These are phyloP conservation scores for Claviceps sp. DNA, from an alignment of 2,329 filamentous ascomycete genomes.

Conservation along the genomic window DNA sequence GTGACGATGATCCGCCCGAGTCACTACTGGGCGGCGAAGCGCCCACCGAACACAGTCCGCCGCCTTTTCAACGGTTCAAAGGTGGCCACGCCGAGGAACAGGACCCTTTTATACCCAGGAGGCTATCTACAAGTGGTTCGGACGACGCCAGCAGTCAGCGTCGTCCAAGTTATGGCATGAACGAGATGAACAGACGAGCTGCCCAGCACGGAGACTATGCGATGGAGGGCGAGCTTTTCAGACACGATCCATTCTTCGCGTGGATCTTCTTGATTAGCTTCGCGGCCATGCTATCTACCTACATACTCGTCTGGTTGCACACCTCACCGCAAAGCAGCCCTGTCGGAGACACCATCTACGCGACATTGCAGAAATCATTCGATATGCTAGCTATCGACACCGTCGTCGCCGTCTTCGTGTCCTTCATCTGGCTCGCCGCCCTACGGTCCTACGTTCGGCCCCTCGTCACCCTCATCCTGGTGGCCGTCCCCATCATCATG, in stretches of 20 bases:
- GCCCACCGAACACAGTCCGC: constrained; percentile 38
- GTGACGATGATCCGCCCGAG: constrained; percentile 43
- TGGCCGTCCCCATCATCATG: constrained; percentile 76
- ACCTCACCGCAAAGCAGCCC: constrained; percentile 60
- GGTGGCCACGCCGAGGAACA: constrained; percentile 21
- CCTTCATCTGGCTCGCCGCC: constrained; percentile 79
- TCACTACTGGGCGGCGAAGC: constrained; percentile 44
- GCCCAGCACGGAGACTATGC: constrained; percentile 34
- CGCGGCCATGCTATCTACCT: constrained; percentile 75
- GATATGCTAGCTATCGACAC: constrained; percentile 86
- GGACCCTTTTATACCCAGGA: constrained; percentile 24
- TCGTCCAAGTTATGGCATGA: constrained; percentile 20
- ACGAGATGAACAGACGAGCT: constrained; percentile 18
- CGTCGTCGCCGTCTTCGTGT: constrained; percentile 75
- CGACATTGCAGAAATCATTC: constrained; percentile 72
- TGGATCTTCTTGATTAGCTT: constrained; percentile 78
- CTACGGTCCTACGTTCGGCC: constrained; percentile 76
- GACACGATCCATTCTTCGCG: constrained; percentile 84
- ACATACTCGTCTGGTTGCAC: constrained; percentile 80
- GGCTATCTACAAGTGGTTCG: constrained; percentile 31
- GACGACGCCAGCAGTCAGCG: constrained; percentile 30
- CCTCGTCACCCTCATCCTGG: constrained; percentile 66
- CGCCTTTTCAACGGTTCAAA: constrained; percentile 49
- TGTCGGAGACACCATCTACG: constrained; percentile 89
- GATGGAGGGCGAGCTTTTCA: constrained; percentile 54